These are phyloP conservation scores for Populus ilicifolia DNA, from an alignment of 345 rosid species.

Conservation along the genomic window DNA sequence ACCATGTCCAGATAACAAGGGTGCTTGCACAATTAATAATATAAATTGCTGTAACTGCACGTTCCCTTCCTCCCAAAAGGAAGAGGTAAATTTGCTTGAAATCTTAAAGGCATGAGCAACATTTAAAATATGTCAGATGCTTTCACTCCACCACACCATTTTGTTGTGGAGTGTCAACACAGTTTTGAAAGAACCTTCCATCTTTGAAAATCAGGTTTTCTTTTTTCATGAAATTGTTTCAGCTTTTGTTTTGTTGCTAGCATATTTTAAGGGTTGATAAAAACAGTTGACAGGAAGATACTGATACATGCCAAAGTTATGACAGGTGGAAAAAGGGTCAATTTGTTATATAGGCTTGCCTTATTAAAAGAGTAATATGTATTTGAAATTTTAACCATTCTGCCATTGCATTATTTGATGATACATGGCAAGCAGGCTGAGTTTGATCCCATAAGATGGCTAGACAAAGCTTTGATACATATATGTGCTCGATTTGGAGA, in stretches of 20 bases:
- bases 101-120: neutral
- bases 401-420: neutral
- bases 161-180: neutral
- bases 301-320: neutral
- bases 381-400: neutral
- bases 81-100: neutral
- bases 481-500: conserved; percentile 85
- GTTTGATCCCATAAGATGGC: conserved; percentile 93
- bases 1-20: neutral
- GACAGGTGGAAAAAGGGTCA: neutral
- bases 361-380: neutral
- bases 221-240: neutral
- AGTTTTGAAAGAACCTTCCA: neutral
- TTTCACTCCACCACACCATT: neutral
- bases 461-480: conserved; percentile 78
- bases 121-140: neutral
- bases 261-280: neutral
- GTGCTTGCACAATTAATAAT: neutral
- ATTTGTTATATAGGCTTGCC: neutral
- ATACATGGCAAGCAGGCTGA: conserved; percentile 51
- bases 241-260: neutral
- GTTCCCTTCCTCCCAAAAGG: neutral
- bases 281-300: neutral
- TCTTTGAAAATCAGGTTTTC: neutral
- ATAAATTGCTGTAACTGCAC: neutral